A percentile compares a stretch with the other conserved stretches of the same genome.
Conservation (phyloP, 2,329 filamentous ascomycete species). For the Furcasterigmium sp. region DNA sequence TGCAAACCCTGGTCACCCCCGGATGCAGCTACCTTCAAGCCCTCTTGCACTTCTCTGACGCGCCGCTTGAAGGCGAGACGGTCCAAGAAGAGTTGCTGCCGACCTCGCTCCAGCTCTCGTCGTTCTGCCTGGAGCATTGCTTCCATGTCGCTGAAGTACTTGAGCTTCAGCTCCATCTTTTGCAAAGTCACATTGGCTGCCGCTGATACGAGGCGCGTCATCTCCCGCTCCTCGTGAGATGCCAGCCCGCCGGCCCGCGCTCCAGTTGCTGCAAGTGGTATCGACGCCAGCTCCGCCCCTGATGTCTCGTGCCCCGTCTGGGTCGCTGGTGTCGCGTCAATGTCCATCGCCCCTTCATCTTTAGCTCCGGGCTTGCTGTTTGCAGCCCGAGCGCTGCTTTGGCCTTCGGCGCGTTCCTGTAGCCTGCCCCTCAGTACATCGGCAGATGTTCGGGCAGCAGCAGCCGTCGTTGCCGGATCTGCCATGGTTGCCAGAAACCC, state of each 20-base stretch:
- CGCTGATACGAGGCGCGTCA: constrained; percentile 87
- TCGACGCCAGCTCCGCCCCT: constrained; percentile 57
- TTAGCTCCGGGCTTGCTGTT: constrained; percentile 56
- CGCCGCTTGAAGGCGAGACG: constrained; percentile 84
- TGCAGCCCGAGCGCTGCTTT: constrained; percentile 25
- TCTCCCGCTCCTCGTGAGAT: constrained; percentile 93
- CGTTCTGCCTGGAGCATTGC: constrained; percentile 86
- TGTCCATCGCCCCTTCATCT: constrained; percentile 57
- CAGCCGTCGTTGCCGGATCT: constrained; percentile 84
- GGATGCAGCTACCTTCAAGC: constrained; percentile 51
- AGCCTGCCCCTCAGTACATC: constrained; percentile 79
- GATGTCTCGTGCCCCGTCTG: constrained; percentile 43
- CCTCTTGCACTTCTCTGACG: constrained; percentile 76
- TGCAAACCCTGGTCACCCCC: constrained; percentile 46
- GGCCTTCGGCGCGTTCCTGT: constrained; percentile 68
- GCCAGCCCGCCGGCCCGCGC: constrained; percentile 83
- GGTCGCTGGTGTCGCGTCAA: constrained; percentile 49
- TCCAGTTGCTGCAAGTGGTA: constrained; percentile 81
- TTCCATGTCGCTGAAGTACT: constrained; percentile 96
- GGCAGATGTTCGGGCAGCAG: constrained; percentile 82
- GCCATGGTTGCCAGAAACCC: constrained; percentile 89
- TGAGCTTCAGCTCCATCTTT: constrained; percentile 92
- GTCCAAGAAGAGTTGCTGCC: constrained; percentile 91
- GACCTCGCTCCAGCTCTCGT: constrained; percentile 82
- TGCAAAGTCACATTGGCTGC: constrained; percentile 91